Conservation (phyloP, 108 stramenopile species). For the Fistulifera solaris region DNA sequence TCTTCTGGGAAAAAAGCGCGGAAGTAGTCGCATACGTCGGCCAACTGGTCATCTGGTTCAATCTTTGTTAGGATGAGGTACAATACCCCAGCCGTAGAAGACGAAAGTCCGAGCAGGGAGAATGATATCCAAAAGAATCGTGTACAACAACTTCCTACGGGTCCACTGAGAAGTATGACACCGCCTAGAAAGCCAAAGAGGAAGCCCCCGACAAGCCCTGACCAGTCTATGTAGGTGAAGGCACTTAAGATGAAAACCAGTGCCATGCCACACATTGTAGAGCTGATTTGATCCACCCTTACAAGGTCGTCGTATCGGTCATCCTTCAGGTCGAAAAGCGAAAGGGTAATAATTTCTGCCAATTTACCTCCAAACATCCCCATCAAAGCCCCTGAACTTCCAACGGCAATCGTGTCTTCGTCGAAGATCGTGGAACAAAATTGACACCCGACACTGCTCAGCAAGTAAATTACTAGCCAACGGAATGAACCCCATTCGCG, state of each 20-base stretch:
- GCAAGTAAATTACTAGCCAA: constrained; percentile 29
- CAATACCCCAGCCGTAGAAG: constrained; percentile 10
- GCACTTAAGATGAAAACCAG: constrained; percentile 24
- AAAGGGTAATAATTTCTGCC: constrained; percentile 31
- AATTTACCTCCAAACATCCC: constrained; percentile 78
- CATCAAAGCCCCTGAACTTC: constrained; percentile 76
- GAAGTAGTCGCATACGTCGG: constrained; percentile 72
- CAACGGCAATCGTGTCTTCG: constrained; percentile 42
- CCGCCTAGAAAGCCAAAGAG: constrained; percentile 35
- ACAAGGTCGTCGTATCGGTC: constrained; percentile 8
- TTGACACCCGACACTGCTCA: constrained; percentile 18
- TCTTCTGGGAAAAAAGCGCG: constrained; percentile 55
- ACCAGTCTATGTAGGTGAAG: constrained; percentile 40
- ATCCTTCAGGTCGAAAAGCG: constrained; percentile 13
- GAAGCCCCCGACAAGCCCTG: constrained; percentile 45
- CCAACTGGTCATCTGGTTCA: constrained; percentile 58
- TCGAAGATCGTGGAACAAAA: constrained; percentile 17
- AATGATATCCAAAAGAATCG: constrained; percentile 32
- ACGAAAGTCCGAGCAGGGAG: constrained; percentile 22
- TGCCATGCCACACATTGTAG: constrained; percentile 22
- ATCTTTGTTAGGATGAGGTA: constrained; percentile 26
- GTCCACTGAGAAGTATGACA: constrained; percentile 21
- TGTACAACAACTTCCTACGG: constrained; percentile 18
- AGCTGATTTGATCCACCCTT: constrained; percentile 26
- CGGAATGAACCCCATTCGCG: constrained; percentile 47